Percentiles rank a stretch among this genome's conserved stretches.
phyloP scores from a whole-genome alignment of 2,329 filamentous ascomycete species.

The Talaromyces sp. region DNA sequence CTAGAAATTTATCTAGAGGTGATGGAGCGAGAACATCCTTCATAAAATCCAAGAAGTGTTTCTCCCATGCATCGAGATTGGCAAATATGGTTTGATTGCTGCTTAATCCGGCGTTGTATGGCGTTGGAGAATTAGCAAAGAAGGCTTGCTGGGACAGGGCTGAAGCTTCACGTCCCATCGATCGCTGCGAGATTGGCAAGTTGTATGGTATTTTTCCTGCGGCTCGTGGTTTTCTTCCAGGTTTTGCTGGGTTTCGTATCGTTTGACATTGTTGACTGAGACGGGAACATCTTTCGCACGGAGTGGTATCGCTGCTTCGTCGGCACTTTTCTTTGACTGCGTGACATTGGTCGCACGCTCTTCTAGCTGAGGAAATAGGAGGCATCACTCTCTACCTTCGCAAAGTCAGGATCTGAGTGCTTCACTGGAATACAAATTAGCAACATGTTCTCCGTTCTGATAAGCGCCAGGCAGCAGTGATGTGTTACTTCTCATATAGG shows the following conservation, averaged over 20 bases:
- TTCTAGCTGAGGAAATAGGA: neutral
- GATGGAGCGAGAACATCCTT: conserved; percentile 14
- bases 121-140: neutral
- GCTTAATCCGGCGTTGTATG: conserved; percentile 7
- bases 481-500: too few species aligned
- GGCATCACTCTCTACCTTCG: neutral
- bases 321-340: conserved; percentile 20
- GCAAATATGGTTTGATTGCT: conserved; percentile 12
- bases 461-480: too few species aligned
- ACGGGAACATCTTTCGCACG: conserved; percentile 18
- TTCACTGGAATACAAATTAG: too few species aligned
- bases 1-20: conserved; percentile 19
- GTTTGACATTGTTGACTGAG: conserved; percentile 12
- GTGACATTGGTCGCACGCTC: conserved; percentile 21
- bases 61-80: conserved; percentile 16
- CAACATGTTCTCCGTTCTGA: too few species aligned
- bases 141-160: neutral
- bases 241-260: conserved; percentile 3
- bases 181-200: conserved; percentile 6
- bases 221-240: conserved; percentile 13
- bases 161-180: neutral
- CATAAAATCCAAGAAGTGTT: conserved; percentile 21
- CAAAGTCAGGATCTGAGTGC: too few species aligned
- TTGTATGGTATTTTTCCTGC: conserved; percentile 12
- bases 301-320: neutral